Conservation (phyloP, 2,329 filamentous ascomycete genomes). For the Curvularia spicifera region DNA sequence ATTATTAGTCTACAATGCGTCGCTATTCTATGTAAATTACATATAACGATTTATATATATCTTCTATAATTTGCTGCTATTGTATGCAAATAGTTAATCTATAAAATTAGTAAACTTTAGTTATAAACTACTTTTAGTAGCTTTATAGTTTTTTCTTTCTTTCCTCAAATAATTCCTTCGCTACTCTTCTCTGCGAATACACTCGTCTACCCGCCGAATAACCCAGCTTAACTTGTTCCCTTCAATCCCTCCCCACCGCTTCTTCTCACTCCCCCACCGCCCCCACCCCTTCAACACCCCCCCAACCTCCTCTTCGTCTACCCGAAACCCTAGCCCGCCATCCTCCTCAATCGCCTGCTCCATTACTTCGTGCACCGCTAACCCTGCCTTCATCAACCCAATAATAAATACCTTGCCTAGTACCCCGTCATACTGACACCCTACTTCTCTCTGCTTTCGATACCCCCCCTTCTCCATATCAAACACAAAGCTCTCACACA, state of each 20-base stretch:
- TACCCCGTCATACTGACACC: constrained; percentile 12
- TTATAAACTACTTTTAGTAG: background rate
- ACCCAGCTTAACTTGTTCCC: background rate
- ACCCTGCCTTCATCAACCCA: constrained; percentile 6
- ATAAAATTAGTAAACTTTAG: too few relatives aligned
- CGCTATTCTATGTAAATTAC: background rate
- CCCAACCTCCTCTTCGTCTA: background rate
- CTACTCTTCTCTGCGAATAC: background rate
- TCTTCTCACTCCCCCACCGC: background rate
- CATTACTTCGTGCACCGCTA: background rate
- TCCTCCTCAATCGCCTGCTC: background rate
- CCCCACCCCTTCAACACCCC: background rate
- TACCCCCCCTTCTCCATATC: constrained; percentile 6
- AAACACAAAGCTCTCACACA: background rate
- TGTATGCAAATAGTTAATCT: too few relatives aligned
- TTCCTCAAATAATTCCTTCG: background rate
- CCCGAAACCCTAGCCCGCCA: background rate
- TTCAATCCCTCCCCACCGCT: background rate
- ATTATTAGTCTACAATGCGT: background rate
- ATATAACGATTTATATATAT: background rate
- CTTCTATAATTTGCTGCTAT: too few relatives aligned
- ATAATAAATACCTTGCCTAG: constrained; percentile 9
- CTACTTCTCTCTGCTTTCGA: background rate
- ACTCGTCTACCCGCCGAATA: background rate
- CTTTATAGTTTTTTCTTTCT: background rate